Base-by-base conservation (phyloP, 345 rosid species). In the Limnanthes douglasii region DNA sequence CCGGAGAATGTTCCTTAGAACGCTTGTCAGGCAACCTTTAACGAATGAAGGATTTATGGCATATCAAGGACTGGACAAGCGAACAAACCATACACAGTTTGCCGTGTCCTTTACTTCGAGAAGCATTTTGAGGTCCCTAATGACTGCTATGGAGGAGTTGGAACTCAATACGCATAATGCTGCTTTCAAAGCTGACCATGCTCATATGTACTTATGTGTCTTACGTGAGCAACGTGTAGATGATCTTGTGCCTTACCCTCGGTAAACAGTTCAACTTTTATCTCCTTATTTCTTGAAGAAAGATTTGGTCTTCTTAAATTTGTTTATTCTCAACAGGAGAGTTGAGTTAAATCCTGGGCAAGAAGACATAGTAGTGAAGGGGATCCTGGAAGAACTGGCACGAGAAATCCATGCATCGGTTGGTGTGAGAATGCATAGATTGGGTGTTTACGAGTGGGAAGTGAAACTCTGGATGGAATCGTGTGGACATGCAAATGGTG, bases 381-480 rank as follows among this genome's bases (percentile, higher is more conserved):
- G 46, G 45, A 70, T 81, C 56, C 59, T 92, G 62, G 83, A 81
- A 60, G 94, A 70, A 52, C 55, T 73, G 52, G 81, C 83, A 22
- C 68, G 26, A 48, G 85, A 78, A 53, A 75, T 92, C 42, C 96
- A 92, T 57, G 58, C 73, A 39, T 56, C 66, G 29, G 58, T 60
- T 46, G 99, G 99, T 48, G 96, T 75, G 22, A 75, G 78, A 66
- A 85, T 92, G 99, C 84, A 92, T 36, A 69, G 66, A 37, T 50
- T 85, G 56, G 80, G 96, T 57, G 96, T 85, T 39, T 77, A 80
- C 22, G 93, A 85, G 67, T 85, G 99, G 99, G 99, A 92, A 70
- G 86, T 85, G 63, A 78, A 84, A 72, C 70, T 92, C 45, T 80
- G 99, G 96, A 75, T 92, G 54, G 57, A 61, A 25, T 68, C 90